Evolutionary conservation across 768 basidiomycete genomes (phyloP).

Genomic region (Amanita rubescens): DNA sequence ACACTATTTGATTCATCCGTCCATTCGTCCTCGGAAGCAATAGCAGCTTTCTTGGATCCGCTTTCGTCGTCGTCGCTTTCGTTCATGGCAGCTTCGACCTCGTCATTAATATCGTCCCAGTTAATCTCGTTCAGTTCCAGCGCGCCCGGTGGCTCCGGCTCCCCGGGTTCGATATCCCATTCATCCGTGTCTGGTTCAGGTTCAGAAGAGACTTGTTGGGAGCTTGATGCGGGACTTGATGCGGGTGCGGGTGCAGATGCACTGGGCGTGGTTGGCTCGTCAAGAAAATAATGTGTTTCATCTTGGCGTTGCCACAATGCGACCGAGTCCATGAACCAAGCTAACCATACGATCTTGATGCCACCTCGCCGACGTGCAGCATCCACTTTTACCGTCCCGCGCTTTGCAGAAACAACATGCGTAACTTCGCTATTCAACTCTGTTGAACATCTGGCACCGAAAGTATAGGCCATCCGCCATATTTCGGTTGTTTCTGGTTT

Average conservation of each 20-base stretch:
- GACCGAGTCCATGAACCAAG: constrained; percentile 87
- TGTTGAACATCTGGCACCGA: constrained; percentile 77
- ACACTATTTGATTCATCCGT: constrained; percentile 40
- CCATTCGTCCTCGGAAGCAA: constrained; percentile 49
- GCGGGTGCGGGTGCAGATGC: constrained; percentile 15
- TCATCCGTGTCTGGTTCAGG: constrained; percentile 59
- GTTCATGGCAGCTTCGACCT: constrained; percentile 82
- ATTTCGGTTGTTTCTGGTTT: constrained; percentile 73
- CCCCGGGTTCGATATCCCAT: constrained; percentile 33
- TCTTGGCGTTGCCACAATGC: constrained; percentile 83
- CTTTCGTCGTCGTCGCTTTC: constrained; percentile 64
- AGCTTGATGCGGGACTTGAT: constrained; percentile 27
- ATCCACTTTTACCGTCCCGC: constrained; percentile 89
- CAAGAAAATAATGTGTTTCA: constrained; percentile 70
- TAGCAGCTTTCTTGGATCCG: constrained; percentile 30
- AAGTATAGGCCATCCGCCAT: constrained; percentile 81
- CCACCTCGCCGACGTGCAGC: constrained; percentile 67
- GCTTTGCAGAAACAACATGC: constrained; percentile 91
- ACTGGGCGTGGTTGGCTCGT: constrained; percentile 40
- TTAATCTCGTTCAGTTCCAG: constrained; percentile 59
- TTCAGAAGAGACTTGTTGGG: constrained; percentile 53
- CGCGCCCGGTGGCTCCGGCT: constrained; percentile 8
- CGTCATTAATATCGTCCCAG: constrained; percentile 80
- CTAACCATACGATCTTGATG: constrained; percentile 78
- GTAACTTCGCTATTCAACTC: constrained; percentile 64